Evolutionary conservation across 495 filamentous ascomycete genomes (phyloP), one percentile per base, ranked within the genome.

Genomic region (Parachaetomium inaequale): DNA sequence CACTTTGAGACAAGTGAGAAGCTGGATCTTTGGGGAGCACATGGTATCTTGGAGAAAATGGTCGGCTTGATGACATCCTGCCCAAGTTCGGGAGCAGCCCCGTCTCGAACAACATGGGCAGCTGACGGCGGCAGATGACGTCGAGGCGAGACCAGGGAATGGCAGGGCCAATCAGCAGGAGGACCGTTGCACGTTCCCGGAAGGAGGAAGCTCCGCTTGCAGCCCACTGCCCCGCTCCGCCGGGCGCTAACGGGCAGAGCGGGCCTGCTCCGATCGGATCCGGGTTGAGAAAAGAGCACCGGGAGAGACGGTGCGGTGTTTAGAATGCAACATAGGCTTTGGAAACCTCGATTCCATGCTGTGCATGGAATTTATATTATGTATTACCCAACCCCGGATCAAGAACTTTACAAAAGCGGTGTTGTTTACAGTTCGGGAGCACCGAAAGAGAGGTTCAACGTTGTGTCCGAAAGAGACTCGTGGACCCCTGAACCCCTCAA

Each of bases 161-260:
- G 21, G 3, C 52, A 28, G 7, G 31, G 29, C 43, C 56, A 58
- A 58, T 49, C 28, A 49, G 12, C 12, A 26, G 10, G 2, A 8
- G 3, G 14, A 21, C 56, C 17, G 43, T 36, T 58, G 56, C 56
- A 58, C 56, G 56, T 58, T 58, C 56, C 43, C 36, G 56, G 56
- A 15, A 49, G 56, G 56, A 38, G 43, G 19, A 38, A n/a, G 29
- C 56, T 28, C 42, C 28, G 43, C 55, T 32, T 46, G 55, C 38
- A 21, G 17, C 17, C 40, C 14, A n/a, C 19, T 17, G 56, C 56
- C 56, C 56, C 42, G 19, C 43, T 15, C 8, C 3, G 6, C 56
- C 56, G 38, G 15, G 38, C 36, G 54, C 36, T 46, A 21, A 26
- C 15, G 2, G n/a, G 17, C 11, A 43, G 3, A 43, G 5, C 26